Evolutionary conservation across 2,329 filamentous ascomycete genomes (phyloP), one percentile per base, ranked within the genome.

Genomic region (Madurella fahalii): DNA sequence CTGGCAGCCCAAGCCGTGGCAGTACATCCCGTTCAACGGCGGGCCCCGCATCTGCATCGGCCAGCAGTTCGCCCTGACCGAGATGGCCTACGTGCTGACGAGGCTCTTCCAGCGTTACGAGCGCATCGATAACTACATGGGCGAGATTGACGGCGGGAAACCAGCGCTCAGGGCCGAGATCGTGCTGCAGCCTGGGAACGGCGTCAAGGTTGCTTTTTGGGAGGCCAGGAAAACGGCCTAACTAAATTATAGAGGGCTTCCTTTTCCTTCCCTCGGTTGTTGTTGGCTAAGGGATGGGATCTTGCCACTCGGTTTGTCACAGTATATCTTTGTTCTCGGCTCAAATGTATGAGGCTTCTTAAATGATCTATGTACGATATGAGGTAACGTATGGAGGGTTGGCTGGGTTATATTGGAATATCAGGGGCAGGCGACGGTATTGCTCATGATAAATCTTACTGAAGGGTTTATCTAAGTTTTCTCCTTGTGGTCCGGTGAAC

Each of bases 11-110:
- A 80, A 78, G 64, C 81, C 82, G 0, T 89, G 86, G 82, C 79
- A 85, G 58, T 90, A 87, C 66, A 78, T 90, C 41, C 87, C 87
- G 4, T 90, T 90, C 70, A 90, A 89, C 66, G 85, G 85, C 11
- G 87, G 86, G 1, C 84, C 87, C 42, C 75, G 87, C 32, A 87
- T 89, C 65, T 89, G 87, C 69, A 82, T 91, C 56, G 87, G 87
- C 1, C 87, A 93, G 76, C 87, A 93, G 69, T 93, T 91, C 68
- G 89, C 89, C 13, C 71, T 92, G 45, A 90, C 87, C 0, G 87
- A 92, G 74, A 88, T 88, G 74, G 74, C 75, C 31, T 92, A 92
- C 67, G 84, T 87, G 9, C 77, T 90, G 57, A 84, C 85, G 30
- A 76, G 89, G 43, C 65, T 93, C 60, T 81, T 92, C 65, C 89